These are phyloP conservation scores for Rhododendron henanense DNA, from an alignment of 148 eudicot species.

Conservation along the genomic window DNA sequence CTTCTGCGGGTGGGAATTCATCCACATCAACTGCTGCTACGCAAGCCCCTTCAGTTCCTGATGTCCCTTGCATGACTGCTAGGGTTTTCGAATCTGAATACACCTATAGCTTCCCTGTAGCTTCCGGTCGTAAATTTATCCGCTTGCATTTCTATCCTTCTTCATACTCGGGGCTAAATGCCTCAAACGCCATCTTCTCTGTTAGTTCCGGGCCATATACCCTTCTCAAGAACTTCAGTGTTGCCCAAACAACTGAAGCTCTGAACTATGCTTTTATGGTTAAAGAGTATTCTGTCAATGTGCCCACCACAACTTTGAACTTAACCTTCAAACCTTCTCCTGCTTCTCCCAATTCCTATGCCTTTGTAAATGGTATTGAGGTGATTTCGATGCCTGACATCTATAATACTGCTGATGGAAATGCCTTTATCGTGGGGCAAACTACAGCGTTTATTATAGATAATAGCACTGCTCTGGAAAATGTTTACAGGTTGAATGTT, in stretches of 20 bases:
- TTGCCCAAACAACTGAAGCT: slow-evolving; percentile 58
- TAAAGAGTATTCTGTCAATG: slow-evolving; percentile 69
- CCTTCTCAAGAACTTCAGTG: slow-evolving; percentile 82
- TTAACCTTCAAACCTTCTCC: slow-evolving; percentile 68
- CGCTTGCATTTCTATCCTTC: slow-evolving; percentile 79
- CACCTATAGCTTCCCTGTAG: slow-evolving; percentile 72
- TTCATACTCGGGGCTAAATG: slow-evolving; percentile 40
- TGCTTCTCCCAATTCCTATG: slow-evolving; percentile 48
- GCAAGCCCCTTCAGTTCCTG: slow-evolving; percentile 60
- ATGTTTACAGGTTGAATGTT: slow-evolving; percentile 68
- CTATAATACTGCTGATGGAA: slow-evolving; percentile 35
- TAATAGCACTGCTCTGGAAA: slow-evolving; percentile 75
- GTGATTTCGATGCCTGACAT: slow-evolving; percentile 73
- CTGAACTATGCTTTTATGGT: slow-evolving; percentile 54
- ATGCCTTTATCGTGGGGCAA: slow-evolving; percentile 41
- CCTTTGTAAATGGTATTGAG: slow-evolving; percentile 92
- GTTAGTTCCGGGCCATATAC: slow-evolving; percentile 55
- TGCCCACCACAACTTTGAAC: slow-evolving; percentile 37
- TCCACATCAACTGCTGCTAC: slow-evolving; percentile 37
- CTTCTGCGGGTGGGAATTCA: slow-evolving; percentile 31
- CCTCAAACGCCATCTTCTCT: slow-evolving; percentile 57
- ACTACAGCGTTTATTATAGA: slow-evolving; percentile 26
- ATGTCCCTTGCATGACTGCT: slow-evolving; percentile 76
- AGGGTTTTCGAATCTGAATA: slow-evolving; percentile 59
- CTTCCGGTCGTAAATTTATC: slow-evolving; percentile 68